Percentiles rank a stretch among this genome's conserved stretches.
Conservation (phyloP, 1,284 basidiomycete species). For the Ceratorhiza oryzae-sativae region DNA sequence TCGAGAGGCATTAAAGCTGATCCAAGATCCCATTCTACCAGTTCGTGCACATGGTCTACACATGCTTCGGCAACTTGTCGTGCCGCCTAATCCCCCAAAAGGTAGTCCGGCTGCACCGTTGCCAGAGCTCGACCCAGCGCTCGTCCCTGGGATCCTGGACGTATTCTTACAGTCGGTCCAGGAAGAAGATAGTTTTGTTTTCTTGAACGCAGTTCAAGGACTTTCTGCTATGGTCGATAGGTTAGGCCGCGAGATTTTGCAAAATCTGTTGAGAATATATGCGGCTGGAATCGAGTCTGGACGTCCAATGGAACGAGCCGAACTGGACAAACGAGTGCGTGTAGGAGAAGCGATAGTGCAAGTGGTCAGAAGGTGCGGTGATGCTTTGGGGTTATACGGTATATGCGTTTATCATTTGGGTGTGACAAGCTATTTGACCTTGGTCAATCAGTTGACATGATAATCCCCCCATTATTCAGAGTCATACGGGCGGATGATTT, state of each 20-base stretch:
- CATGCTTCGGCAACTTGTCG: constrained; percentile 78
- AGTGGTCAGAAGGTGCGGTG: constrained; percentile 78
- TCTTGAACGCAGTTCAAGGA: constrained; percentile 91
- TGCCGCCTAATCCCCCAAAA: constrained; percentile 43
- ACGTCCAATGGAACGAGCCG: constrained; percentile 61
- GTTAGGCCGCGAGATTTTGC: constrained; percentile 76
- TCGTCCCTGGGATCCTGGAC: constrained; percentile 84
- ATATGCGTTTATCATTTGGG: constrained; percentile 47
- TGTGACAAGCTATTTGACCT: constrained; percentile 8
- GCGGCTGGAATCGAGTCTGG: constrained; percentile 51
- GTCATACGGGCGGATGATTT: constrained; percentile 65
- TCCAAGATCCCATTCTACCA: constrained; percentile 94
- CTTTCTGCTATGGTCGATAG: constrained; percentile 82
- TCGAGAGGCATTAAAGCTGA: constrained; percentile 83
- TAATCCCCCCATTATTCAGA: constrained; percentile 74
- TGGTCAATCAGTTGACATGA: constrained; percentile 60
- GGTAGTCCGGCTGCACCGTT: constrained; percentile 45
- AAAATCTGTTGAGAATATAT: constrained; percentile 70
- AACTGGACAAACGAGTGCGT: constrained; percentile 80
- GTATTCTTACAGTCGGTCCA: constrained; percentile 87
- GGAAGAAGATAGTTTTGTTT: constrained; percentile 95
- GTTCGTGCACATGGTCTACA: constrained; percentile 92
- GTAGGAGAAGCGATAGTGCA: constrained; percentile 88
- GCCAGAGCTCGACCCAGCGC: constrained; percentile 59
- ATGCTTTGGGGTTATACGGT: constrained; percentile 75